phyloP scores from a whole-genome alignment of 805 yeast genomes.

The Grigorovia yakushimaensis region DNA sequence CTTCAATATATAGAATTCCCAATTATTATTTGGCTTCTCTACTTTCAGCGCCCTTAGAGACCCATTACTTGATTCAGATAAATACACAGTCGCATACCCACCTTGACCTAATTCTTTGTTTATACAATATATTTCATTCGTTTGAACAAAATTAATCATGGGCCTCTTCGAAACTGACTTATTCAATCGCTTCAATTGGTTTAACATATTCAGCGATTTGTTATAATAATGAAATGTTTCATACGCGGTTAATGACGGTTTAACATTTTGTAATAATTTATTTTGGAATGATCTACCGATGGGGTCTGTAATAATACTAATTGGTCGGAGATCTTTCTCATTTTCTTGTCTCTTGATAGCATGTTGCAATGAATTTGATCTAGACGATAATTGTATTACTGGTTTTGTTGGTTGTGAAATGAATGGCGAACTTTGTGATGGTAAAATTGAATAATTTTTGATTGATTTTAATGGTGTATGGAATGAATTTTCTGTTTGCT shows the following conservation, averaged over 20 bases:
- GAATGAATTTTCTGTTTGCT: slow-evolving; percentile 15
- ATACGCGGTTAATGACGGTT: slow-evolving; percentile 30
- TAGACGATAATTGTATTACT: too few species aligned
- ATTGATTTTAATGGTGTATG: slow-evolving; percentile 1
- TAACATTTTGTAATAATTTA: slow-evolving; percentile 31
- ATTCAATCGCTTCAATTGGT: slow-evolving; percentile 30
- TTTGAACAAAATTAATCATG: slow-evolving; percentile 27
- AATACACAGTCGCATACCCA: slow-evolving; percentile 69
- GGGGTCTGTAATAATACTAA: slow-evolving; percentile 35
- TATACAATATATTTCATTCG: slow-evolving; percentile 29
- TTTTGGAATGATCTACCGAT: slow-evolving; percentile 34
- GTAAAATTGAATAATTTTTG: slow-evolving; percentile 1
- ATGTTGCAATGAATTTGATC: not conserved
- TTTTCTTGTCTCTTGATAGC: not conserved
- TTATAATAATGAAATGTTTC: slow-evolving; percentile 26
- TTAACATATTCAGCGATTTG: slow-evolving; percentile 28
- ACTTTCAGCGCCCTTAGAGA: slow-evolving; percentile 57
- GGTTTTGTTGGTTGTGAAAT: slow-evolving; percentile 20
- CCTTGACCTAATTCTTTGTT: slow-evolving; percentile 58
- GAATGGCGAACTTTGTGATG: slow-evolving; percentile 23
- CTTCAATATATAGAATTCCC: slow-evolving; percentile 74
- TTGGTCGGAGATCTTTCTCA: too few species aligned
- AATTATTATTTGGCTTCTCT: slow-evolving; percentile 55
- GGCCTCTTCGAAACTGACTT: slow-evolving; percentile 32
- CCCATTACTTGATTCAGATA: slow-evolving; percentile 54